phyloP scores from a whole-genome alignment of 805 yeast species.

The Saccharomycopsis fodiens region DNA sequence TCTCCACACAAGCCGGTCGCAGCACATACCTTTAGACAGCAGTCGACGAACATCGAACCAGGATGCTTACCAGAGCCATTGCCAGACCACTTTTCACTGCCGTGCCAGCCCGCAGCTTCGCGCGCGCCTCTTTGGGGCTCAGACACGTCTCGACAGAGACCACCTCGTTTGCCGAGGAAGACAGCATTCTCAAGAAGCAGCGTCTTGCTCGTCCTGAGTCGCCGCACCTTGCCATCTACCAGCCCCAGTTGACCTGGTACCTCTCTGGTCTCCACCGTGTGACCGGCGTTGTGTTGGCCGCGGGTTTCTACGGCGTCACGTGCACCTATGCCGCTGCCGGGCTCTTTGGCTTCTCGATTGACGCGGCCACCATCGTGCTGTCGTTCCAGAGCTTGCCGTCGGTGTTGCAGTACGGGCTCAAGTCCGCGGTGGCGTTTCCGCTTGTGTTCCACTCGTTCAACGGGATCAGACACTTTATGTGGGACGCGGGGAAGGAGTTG shows the following conservation, averaged over 20 bases:
- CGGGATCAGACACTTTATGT: constrained; percentile 87
- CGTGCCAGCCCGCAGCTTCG: background rate
- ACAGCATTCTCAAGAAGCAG: constrained; percentile 67
- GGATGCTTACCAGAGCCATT: constrained; percentile 2
- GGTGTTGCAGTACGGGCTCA: constrained; percentile 51
- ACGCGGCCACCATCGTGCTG: constrained; percentile 44
- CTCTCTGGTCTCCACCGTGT: constrained; percentile 81
- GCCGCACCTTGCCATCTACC: constrained; percentile 84
- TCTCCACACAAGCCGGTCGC: no score
- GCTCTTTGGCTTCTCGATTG: constrained; percentile 49
- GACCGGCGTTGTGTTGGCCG: constrained; percentile 78
- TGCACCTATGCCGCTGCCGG: constrained; percentile 67
- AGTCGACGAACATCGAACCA: no score
- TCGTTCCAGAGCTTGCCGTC: constrained; percentile 58
- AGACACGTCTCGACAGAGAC: constrained; percentile 31
- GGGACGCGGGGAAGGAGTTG: constrained; percentile 85
- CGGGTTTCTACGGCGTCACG: constrained; percentile 71
- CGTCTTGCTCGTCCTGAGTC: constrained; percentile 84
- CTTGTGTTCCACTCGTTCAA: constrained; percentile 81
- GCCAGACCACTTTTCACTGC: background rate
- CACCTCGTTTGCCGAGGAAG: constrained; percentile 56
- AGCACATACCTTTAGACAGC: no score
- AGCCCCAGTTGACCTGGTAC: constrained; percentile 83
- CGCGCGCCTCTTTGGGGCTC: background rate
- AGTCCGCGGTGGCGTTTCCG: constrained; percentile 70